Evolutionary conservation across 371 early-diverging fungal genomes (phyloP).

Genomic region (Mucor saturninus): DNA sequence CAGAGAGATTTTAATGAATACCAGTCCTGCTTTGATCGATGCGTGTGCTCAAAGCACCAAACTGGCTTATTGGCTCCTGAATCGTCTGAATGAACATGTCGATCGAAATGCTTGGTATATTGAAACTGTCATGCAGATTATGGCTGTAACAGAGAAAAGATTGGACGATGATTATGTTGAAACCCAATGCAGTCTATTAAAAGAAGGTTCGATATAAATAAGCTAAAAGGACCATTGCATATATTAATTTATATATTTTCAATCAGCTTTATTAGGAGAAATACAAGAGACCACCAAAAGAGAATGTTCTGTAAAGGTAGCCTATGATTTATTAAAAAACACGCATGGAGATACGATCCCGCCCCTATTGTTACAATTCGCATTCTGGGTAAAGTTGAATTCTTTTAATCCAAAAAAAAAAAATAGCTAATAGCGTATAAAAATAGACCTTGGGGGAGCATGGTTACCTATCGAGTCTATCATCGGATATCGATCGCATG

Average conservation of each 20-base stretch:
- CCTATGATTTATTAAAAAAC: conserved; percentile 11
- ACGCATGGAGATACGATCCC: conserved; percentile 12
- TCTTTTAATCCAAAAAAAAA: neutral
- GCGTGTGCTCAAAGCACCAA: conserved; percentile 14
- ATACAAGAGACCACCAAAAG: conserved; percentile 14
- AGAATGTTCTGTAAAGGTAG: conserved; percentile 22
- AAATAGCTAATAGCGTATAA: no score
- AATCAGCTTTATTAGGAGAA: conserved; percentile 21
- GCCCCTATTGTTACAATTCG: conserved; percentile 24
- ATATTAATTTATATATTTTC: neutral
- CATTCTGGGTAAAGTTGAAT: conserved; percentile 24
- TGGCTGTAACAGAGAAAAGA: conserved; percentile 23
- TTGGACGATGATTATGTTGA: conserved; percentile 30
- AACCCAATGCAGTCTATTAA: conserved; percentile 28
- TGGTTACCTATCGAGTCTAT: conserved; percentile 28
- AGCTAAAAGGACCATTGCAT: neutral
- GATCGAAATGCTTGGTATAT: conserved; percentile 23
- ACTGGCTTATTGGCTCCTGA: conserved; percentile 33
- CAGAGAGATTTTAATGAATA: conserved; percentile 6
- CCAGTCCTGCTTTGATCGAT: conserved; percentile 14
- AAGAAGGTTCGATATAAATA: conserved; percentile 18
- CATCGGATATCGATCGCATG: conserved; percentile 40
- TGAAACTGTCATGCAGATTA: conserved; percentile 14
- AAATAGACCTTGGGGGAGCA: conserved; percentile 39
- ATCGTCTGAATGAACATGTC: conserved; percentile 19